These are phyloP conservation scores for Triangularia setosa DNA, from an alignment of 2,329 filamentous ascomycete species.

Conservation along the genomic window DNA sequence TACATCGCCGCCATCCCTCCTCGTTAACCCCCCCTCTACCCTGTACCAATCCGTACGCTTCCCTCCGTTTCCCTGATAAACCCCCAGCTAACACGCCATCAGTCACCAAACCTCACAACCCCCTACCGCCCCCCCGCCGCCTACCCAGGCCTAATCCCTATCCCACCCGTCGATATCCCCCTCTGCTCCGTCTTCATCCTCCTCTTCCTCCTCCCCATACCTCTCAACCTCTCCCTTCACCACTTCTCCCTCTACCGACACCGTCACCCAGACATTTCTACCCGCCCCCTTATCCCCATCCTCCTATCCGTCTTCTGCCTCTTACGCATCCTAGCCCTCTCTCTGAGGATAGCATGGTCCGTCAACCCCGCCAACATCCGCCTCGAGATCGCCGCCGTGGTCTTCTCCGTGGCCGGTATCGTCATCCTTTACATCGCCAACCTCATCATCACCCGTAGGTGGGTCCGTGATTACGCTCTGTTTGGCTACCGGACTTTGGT, in stretches of 20 bases:
- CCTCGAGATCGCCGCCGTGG: conserved; percentile 41
- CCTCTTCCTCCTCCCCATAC: conserved; percentile 32
- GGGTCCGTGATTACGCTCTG: conserved; percentile 49
- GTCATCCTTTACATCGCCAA: conserved; percentile 61
- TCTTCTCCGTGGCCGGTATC: conserved; percentile 57
- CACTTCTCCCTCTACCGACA: conserved; percentile 33
- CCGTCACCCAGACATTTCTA: conserved; percentile 33
- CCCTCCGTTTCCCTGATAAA: not conserved
- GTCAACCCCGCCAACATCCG: conserved; percentile 10
- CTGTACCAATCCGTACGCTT: not conserved
- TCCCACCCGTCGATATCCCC: conserved; percentile 13
- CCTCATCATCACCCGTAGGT: conserved; percentile 57
- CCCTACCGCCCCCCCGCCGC: conserved; percentile 8
- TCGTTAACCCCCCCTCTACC: not conserved
- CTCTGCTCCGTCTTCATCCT: conserved; percentile 18
- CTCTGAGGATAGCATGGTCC: conserved; percentile 27
- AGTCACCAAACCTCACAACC: not conserved
- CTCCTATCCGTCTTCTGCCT: conserved; percentile 37
- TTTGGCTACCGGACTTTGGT: conserved; percentile 43
- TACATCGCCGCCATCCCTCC: not conserved
- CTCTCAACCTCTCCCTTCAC: conserved; percentile 32
- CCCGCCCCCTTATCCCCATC: conserved; percentile 35
- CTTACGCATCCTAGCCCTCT: conserved; percentile 31
- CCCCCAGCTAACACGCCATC: not conserved
- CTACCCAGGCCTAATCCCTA: conserved; percentile 14